phyloP scores from a whole-genome alignment of 129 eudicot species.

The Flaveria sonorensis region DNA sequence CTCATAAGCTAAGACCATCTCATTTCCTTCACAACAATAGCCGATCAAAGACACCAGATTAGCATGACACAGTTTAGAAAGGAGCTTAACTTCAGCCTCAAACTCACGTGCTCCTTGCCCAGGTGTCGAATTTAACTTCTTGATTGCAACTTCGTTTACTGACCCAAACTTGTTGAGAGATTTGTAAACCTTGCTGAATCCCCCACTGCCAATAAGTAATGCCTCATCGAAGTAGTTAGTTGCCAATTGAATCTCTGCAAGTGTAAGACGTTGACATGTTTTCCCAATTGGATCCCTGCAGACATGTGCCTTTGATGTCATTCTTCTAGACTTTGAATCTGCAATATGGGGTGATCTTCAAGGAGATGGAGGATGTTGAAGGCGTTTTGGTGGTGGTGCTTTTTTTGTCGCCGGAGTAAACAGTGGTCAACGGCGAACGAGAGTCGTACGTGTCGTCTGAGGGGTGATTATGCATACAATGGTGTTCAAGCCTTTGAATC shows the following conservation, averaged over 20 bases:
- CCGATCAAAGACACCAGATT: slow-evolving; percentile 38
- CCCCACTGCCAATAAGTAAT: slow-evolving; percentile 30
- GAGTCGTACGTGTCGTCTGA: too few species aligned
- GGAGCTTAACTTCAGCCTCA: slow-evolving; percentile 23
- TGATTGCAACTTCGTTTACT: slow-evolving; percentile 21
- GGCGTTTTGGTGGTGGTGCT: too few species aligned
- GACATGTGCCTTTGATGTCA: background rate
- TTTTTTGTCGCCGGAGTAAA: too few species aligned
- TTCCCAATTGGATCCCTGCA: slow-evolving; percentile 13
- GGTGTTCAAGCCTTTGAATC: too few species aligned
- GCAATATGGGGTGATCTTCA: too few species aligned
- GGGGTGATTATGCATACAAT: too few species aligned
- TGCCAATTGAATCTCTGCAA: slow-evolving; percentile 24
- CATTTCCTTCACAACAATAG: slow-evolving; percentile 26
- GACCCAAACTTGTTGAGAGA: slow-evolving; percentile 6
- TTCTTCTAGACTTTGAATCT: too few species aligned
- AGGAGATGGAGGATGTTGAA: too few species aligned
- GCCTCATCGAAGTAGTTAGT: slow-evolving; percentile 23
- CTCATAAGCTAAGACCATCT: slow-evolving; percentile 30
- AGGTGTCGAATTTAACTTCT: slow-evolving; percentile 25
- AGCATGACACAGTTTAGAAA: slow-evolving; percentile 34
- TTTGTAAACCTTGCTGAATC: slow-evolving; percentile 36
- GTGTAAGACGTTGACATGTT: slow-evolving; percentile 19
- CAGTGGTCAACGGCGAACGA: too few species aligned
- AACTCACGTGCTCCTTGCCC: slow-evolving; percentile 25